phyloP scores from a whole-genome alignment of 371 early-diverging fungal genomes.

The Mortierella sp. region DNA sequence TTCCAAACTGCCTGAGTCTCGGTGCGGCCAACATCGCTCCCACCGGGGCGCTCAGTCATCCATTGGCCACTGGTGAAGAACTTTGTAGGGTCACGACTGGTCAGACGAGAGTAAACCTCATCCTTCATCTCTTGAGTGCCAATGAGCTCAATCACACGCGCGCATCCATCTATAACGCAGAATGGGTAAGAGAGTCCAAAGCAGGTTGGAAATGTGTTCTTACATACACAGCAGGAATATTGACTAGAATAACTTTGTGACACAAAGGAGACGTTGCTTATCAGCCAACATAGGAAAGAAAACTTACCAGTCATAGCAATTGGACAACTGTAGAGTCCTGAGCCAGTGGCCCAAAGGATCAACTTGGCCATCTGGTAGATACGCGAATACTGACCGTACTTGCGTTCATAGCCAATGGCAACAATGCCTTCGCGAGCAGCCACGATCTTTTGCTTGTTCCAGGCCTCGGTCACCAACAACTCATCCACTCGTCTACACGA shows the following conservation, averaged over 20 bases:
- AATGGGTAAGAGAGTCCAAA: not conserved
- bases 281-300: not conserved
- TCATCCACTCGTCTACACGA: constrained; percentile 68
- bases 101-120: constrained; percentile 59
- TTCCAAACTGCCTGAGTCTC: constrained; percentile 71
- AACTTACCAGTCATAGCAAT: constrained; percentile 73
- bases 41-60: constrained; percentile 86
- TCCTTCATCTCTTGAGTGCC: constrained; percentile 69
- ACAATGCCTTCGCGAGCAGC: constrained; percentile 75
- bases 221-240: not conserved
- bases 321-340: constrained; percentile 76
- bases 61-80: constrained; percentile 81
- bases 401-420: constrained; percentile 74
- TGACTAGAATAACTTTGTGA: not conserved
- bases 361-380: constrained; percentile 78
- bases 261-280: not conserved
- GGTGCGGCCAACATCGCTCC: constrained; percentile 71
- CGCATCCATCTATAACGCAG: constrained; percentile 68
- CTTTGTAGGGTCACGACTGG: constrained; percentile 66
- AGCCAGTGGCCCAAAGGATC: constrained; percentile 68
- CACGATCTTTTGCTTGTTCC: constrained; percentile 70
- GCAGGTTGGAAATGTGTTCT: not conserved
- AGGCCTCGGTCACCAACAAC: constrained; percentile 69
- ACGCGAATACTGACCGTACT: constrained; percentile 66
- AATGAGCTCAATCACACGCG: constrained; percentile 70